Conservation (phyloP, 2,329 filamentous ascomycete species). For the Aureobasidium uvarum region DNA sequence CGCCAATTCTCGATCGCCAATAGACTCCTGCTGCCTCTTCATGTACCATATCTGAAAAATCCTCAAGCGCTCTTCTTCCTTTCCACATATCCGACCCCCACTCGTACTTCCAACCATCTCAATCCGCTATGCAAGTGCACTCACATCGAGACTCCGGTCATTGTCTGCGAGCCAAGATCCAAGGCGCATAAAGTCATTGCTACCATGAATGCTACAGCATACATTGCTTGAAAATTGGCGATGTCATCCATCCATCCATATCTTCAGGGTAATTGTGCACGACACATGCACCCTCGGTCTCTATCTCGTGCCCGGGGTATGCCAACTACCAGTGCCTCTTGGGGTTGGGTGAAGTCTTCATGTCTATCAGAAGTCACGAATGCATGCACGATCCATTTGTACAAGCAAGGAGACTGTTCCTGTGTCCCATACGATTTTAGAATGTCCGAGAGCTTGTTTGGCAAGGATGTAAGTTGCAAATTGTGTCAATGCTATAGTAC, state of each 20-base stretch:
- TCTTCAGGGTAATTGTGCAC: neutral
- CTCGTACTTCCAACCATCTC: neutral
- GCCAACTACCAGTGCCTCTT: neutral
- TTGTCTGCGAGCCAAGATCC: too few relatives aligned
- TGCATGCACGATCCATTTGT: neutral
- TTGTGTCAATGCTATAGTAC: neutral
- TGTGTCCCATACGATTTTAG: neutral
- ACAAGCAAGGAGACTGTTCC: neutral
- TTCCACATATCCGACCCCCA: neutral
- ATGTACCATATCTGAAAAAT: constrained; percentile 28
- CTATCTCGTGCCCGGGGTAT: neutral
- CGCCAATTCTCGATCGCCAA: neutral
- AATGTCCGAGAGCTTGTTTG: neutral
- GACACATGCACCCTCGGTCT: neutral
- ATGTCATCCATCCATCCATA: neutral
- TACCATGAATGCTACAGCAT: neutral
- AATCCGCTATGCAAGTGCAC: neutral
- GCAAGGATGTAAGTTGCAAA: neutral
- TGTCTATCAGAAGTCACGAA: neutral
- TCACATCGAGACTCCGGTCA: neutral
- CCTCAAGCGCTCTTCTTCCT: constrained; percentile 10
- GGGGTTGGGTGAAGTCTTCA: neutral
- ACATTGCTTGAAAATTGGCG: too few relatives aligned
- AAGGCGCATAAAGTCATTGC: neutral
- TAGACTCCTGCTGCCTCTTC: constrained; percentile 11